Base-by-base conservation (phyloP, 176 grass and related monocot genomes). In the Phoenix roebelenii region DNA sequence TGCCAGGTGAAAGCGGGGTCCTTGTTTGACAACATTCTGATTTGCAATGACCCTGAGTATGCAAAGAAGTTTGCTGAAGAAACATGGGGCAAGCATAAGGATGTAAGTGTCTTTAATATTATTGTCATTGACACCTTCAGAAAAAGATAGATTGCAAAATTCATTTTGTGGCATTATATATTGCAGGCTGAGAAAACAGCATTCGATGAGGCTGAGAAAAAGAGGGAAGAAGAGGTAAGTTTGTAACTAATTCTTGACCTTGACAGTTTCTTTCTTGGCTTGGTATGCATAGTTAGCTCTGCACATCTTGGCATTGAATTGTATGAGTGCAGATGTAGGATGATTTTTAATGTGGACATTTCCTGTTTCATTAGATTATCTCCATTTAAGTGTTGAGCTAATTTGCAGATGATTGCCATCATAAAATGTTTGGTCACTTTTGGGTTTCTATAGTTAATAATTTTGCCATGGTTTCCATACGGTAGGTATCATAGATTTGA, bases 171-270 rank as follows among this genome's bases (percentile, higher is more conserved):
- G 23, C 28, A 5, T 3, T 25, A 14, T 26, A 3, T 76, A 7
- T 68, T 66, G 29, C 66, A 95, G 90, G 85, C 82, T 74, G 90
- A 95, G 76, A 89, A 95, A 76, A 79, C 85, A 76, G 82, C 90
- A 69, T 95, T 95, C 50, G 90, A 95, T 1, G 85, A 86, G 70
- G 82, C 76, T 59, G 90, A 95, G 82, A 95, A 89, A 76, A 95
- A 86, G 66, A 86, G 83, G 63, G 74, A 84, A 81, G 85, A 83
- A 35, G 90, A 86, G 90, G 85, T 89, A 81, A 70, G 56, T 63
- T 72, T 39, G 5, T 70, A 71, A 52, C 53, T 18, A 55, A 39
- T 39, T 39, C 35, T 39, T 39, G 7, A 39, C 35, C 35, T 39
- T 2, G 9, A 39, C 35, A 12, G 35, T 10, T 39, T 10, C 35